phyloP scores from a whole-genome alignment of 2,329 filamentous ascomycete genomes.

The Leptographium wingfieldii region DNA sequence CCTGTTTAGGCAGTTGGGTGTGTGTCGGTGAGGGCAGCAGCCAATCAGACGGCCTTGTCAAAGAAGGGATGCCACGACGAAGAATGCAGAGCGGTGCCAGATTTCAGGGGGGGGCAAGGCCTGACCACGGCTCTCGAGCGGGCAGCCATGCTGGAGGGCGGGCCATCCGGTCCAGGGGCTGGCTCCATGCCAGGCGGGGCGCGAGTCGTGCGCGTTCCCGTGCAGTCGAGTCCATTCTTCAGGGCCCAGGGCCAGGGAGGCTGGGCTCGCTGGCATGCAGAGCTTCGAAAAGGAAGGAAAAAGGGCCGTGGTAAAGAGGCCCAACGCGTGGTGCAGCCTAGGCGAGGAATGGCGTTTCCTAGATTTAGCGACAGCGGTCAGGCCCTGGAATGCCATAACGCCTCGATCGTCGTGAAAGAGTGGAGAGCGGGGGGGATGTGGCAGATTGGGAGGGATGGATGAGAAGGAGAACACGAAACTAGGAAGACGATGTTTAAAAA shows the following conservation, averaged over 20 bases:
- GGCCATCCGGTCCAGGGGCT: background rate
- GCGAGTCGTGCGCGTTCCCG: background rate
- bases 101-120: background rate
- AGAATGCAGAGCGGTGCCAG: background rate
- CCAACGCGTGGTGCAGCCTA: background rate
- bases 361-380: background rate
- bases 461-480: background rate
- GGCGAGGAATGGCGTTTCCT: background rate
- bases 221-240: background rate
- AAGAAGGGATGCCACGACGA: background rate
- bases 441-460: background rate
- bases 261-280: background rate
- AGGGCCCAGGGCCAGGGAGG: background rate
- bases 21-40: background rate
- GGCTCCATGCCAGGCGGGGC: background rate
- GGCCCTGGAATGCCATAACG: background rate
- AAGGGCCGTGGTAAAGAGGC: background rate
- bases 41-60: background rate
- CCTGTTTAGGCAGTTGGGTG: background rate
- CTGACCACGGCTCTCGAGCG: background rate
- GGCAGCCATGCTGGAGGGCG: background rate
- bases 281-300: background rate
- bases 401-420: background rate
- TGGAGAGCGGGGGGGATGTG: background rate
- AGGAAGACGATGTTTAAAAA: too few species aligned